Percentiles rank a stretch among this genome's conserved stretches.
phyloP scores from a whole-genome alignment of 768 basidiomycete species.

The Dacryopinax spathularia region DNA sequence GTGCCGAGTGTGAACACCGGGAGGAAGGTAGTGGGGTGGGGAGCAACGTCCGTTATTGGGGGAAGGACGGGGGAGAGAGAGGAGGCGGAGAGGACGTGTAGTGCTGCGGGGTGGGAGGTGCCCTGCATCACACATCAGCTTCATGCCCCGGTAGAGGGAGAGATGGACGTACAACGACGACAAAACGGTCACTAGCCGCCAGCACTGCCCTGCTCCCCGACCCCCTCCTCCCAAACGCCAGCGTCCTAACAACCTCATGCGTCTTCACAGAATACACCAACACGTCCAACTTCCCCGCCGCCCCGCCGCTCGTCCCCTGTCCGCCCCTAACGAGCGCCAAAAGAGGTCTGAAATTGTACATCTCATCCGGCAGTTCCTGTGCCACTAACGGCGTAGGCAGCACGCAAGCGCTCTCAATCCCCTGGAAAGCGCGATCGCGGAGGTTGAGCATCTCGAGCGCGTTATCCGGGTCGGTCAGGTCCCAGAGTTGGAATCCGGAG shows the following conservation, averaged over 20 bases:
- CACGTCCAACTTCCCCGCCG: not conserved
- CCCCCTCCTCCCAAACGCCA: not conserved
- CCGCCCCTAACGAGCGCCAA: not conserved
- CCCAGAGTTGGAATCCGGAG: not conserved
- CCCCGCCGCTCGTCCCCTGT: not conserved
- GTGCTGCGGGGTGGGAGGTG: constrained; percentile 38
- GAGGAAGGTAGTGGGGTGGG: constrained; percentile 21
- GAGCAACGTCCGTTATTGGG: constrained; percentile 11
- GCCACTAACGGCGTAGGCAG: not conserved
- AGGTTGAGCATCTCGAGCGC: not conserved
- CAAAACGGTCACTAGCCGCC: not conserved
- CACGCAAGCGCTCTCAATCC: not conserved
- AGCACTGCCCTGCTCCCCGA: not conserved
- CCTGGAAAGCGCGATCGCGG: not conserved
- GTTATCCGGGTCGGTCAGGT: not conserved
- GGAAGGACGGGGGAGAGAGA: constrained; percentile 34
- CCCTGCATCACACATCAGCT: constrained; percentile 28
- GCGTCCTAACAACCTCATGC: not conserved
- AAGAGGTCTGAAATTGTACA: not conserved
- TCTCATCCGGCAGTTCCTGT: not conserved
- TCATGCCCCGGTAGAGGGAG: not conserved
- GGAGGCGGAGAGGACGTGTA: constrained; percentile 43
- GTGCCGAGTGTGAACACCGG: constrained; percentile 14
- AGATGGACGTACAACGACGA: not conserved
- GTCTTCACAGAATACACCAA: not conserved